Base-by-base conservation (phyloP, 2,329 filamentous ascomycete species). In the Lachnellula suecica region DNA sequence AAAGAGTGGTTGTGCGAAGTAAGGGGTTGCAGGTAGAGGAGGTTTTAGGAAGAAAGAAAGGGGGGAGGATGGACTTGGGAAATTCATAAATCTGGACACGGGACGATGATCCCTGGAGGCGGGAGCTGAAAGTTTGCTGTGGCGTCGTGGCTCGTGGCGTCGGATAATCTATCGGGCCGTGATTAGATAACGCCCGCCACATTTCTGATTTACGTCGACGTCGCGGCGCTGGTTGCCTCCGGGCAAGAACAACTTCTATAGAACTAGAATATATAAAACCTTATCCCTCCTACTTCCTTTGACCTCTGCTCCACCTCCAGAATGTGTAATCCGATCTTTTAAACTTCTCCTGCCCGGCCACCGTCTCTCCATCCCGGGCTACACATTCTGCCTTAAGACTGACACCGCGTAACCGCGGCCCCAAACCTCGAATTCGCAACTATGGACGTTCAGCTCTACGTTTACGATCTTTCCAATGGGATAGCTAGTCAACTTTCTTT, bases 381-480 rank as follows among this genome's bases (percentile, higher is more conserved):
- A 20, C 17, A 23, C 24, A 34, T 43, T 6, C 34, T 34, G 15
- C 37, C 38, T 38, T 17, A 5, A 43, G 40, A 43, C 23, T 19
- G 25, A 40, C 2, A n/a, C n/a, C n/a, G n/a, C n/a, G n/a, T n/a
- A n/a, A n/a, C n/a, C n/a, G n/a, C n/a, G n/a, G n/a, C n/a, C n/a
- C n/a, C n/a, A n/a, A 31, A 22, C 13, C 4, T 22, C 40, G 45
- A 52, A 50, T 45, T 20, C 37, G 24, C 31, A 23, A 61, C 49
- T 41, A 91, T 91, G 87, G 86, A 91, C 52, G 85, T 93, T 45
- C 78, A 89, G 63, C 75, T 93, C 24, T 85, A 91, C 52, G 79
- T 91, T 34, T 93, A 93, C 65, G 89, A 93, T 72, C 77, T 93
- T 44, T 92, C 89, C 1, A 71, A 72, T 70, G 75, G 55, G 59